These are phyloP conservation scores for Floccularia luteovirens DNA, from an alignment of 768 basidiomycete species.

Conservation along the genomic window DNA sequence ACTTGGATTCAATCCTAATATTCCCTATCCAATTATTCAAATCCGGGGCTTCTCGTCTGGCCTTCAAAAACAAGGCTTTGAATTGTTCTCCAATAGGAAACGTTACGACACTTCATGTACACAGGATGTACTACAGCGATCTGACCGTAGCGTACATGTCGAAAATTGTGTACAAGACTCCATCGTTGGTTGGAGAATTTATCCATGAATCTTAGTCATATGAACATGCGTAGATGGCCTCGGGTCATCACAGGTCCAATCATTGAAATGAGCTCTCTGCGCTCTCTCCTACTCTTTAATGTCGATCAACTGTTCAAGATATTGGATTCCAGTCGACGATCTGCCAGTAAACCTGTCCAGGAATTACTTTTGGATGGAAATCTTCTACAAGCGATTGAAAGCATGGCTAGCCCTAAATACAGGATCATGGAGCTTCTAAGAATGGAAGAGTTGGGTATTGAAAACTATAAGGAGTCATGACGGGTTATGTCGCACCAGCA, in stretches of 20 bases:
- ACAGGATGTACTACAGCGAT: conserved; percentile 7
- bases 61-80: conserved; percentile 18
- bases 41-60: conserved; percentile 14
- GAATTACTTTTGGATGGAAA: conserved; percentile 21
- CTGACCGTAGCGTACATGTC: conserved; percentile 11
- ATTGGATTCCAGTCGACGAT: conserved; percentile 11
- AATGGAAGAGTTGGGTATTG: conserved; percentile 10
- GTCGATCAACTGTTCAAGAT: conserved; percentile 10
- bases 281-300: conserved; percentile 20
- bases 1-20: conserved; percentile 3
- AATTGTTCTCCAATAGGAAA: conserved; percentile 16
- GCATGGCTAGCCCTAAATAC: neutral
- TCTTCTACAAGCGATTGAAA: conserved; percentile 9
- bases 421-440: conserved; percentile 3
- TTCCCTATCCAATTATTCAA: conserved; percentile 5
- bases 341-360: conserved; percentile 10
- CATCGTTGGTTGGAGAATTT: conserved; percentile 18
- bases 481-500: conserved; percentile 16
- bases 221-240: conserved; percentile 13
- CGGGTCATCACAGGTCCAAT: conserved; percentile 7
- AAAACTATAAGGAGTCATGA: conserved; percentile 22
- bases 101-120: conserved; percentile 23
- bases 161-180: conserved; percentile 12
- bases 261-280: conserved; percentile 15
- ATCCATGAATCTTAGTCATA: conserved; percentile 18